phyloP scores from a whole-genome alignment of 2,329 filamentous ascomycete species.

The Phialophora tarda region DNA sequence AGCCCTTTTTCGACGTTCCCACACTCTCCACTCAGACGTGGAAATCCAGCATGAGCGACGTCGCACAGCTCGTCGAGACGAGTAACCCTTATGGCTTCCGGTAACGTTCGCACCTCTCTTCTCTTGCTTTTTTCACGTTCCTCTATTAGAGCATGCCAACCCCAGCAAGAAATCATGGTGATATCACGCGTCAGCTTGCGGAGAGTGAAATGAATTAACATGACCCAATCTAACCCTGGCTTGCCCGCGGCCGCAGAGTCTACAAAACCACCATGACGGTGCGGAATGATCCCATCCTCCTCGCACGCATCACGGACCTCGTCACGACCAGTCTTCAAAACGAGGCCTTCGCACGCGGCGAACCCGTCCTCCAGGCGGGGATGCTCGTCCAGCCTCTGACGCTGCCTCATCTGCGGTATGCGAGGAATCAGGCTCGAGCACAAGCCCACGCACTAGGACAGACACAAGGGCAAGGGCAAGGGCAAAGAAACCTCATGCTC shows the following conservation, averaged over 20 bases:
- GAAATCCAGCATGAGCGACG: not conserved
- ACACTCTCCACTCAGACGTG: not conserved
- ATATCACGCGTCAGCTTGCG: not conserved
- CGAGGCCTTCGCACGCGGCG: not conserved
- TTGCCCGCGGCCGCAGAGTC: not conserved
- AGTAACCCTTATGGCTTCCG: slow-evolving; percentile 5
- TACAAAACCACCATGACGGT: slow-evolving; percentile 4
- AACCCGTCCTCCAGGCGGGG: not conserved
- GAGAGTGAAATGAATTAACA: not conserved
- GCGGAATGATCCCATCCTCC: not conserved
- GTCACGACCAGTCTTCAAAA: not conserved
- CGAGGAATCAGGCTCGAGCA: not conserved
- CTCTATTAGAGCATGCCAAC: too few species aligned
- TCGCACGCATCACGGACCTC: not conserved
- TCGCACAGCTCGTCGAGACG: not conserved
- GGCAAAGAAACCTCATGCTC: not conserved
- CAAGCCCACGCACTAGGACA: not conserved
- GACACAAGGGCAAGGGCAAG: not conserved
- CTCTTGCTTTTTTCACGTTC: not conserved
- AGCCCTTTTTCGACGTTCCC: not conserved
- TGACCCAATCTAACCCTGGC: not conserved
- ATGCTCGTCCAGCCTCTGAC: slow-evolving; percentile 13
- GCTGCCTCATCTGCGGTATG: slow-evolving; percentile 7
- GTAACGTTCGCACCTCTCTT: not conserved
- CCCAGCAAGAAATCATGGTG: not conserved